Evolutionary conservation across 257 asterid species (phyloP).

Genomic region (Cruciata laevipes): DNA sequence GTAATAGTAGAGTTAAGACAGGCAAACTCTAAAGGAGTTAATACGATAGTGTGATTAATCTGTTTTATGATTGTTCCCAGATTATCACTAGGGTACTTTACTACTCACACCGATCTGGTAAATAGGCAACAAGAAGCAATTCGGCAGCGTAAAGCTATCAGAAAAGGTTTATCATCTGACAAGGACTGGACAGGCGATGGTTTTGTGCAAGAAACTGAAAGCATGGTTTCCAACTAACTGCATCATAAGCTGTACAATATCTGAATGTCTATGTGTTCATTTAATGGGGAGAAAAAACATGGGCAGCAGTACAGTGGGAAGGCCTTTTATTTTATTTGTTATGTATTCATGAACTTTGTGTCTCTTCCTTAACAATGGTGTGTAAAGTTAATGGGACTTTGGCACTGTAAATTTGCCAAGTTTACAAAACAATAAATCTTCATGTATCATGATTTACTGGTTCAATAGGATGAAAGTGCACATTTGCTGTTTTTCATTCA

Average conservation of each 20-base stretch:
- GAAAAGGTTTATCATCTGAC: constrained; percentile 77
- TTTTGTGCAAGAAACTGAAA: constrained; percentile 73
- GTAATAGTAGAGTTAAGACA: not conserved
- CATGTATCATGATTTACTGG: not conserved
- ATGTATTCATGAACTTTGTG: not conserved
- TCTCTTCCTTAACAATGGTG: not conserved
- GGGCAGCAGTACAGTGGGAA: not conserved
- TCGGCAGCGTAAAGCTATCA: constrained; percentile 56
- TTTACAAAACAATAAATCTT: not conserved
- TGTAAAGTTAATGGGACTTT: not conserved
- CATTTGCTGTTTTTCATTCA: not conserved
- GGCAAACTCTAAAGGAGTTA: not conserved
- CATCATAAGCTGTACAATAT: not conserved
- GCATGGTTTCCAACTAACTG: constrained; percentile 81
- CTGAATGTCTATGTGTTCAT: not conserved
- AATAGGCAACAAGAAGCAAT: constrained; percentile 64
- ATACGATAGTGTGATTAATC: not conserved
- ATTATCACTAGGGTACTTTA: constrained; percentile 61
- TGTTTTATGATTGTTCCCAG: constrained; percentile 24
- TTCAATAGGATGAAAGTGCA: not conserved
- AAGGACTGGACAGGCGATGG: constrained; percentile 98
- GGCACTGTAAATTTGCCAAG: not conserved
- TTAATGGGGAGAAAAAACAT: not conserved
- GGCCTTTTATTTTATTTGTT: not conserved
- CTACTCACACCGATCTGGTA: constrained; percentile 66